Base-by-base conservation (phyloP, 371 early-diverging fungal genomes). In the Amoeboaphelidium protococcarum region DNA sequence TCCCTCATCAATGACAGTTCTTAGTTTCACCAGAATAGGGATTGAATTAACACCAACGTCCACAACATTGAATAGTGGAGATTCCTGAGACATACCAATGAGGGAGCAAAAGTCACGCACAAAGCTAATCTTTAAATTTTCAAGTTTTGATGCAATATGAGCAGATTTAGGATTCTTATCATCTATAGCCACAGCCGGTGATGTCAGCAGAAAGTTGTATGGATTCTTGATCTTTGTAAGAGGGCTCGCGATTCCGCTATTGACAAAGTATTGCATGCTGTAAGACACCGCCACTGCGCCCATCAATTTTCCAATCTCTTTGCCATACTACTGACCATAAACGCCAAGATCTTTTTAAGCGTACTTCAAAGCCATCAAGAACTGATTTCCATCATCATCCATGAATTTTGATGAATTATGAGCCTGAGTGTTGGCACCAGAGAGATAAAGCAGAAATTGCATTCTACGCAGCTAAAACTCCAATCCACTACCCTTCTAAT, bases 21-120 rank as follows among this genome's bases (percentile, higher is more conserved):
- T 67, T 65, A 90, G 70, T 55, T 91, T 91, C 58, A 80, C 68
- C 37, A 95, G 83, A 0, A 73, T 72, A 0, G 96, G 92, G 46
- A 91, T 64, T 1, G 94, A 87, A 12, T 71, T 70, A 0, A 82
- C 78, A 21, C 96, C 94, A 0, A 87, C 84, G 16, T 66, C 71
- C 2, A 82, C 72, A 53, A 80, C 72, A 26, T 72, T 69, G 46
- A 68, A 79, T 41, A 83, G 73, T 26, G 80, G 96, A 51, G 76
- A 71, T 41, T 71, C 78, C 16, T 68, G 65, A 16, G 84, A 69
- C 50, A 86, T 67, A 2, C 82, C 79, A 16, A 80, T 65, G 25
- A 82, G 59, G 6, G 72, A 63, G 55, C 91, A 92, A 57, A 88
- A 92, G 51, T 83, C 84, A 13, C 76, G 65, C 23, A n/a, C n/a